Evolutionary conservation across 2,329 filamentous ascomycete genomes (phyloP).

Genomic region (Neophaeococcomyces aloes): DNA sequence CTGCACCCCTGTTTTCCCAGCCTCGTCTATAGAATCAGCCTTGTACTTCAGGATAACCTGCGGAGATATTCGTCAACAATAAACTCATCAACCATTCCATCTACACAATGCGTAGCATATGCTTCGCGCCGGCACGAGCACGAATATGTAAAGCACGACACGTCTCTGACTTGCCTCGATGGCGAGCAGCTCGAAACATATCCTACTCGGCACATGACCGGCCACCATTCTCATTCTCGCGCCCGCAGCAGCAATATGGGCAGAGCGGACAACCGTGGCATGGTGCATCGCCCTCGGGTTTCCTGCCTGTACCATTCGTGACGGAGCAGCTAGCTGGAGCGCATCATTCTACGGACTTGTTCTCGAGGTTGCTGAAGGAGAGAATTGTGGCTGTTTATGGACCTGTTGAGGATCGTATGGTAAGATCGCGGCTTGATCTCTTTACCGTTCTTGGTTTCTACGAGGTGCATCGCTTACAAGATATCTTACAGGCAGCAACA

Average conservation of each 20-base stretch:
- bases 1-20: too few species aligned
- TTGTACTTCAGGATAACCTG: too few species aligned
- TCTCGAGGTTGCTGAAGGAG: constrained; percentile 68
- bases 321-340: constrained; percentile 19
- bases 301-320: constrained; percentile 21
- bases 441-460: constrained; percentile 94
- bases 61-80: too few species aligned
- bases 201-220: not conserved
- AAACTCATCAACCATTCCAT: not conserved
- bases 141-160: not conserved
- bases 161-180: not conserved
- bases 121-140: not conserved
- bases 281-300: constrained; percentile 4
- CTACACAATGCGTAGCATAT: constrained; percentile 3
- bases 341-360: constrained; percentile 57
- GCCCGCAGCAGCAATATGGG: not conserved
- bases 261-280: not conserved
- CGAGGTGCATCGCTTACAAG: constrained; percentile 60
- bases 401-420: not conserved
- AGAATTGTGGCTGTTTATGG: constrained; percentile 14
- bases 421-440: too few species aligned
- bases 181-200: not conserved
- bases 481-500: constrained; percentile 64
- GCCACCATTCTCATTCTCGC: not conserved
- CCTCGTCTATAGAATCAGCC: too few species aligned